Percentiles rank a stretch among this genome's conserved stretches.
phyloP scores from a whole-genome alignment of 1,139 yeast species.

The Magnusiomyces magnusii region DNA sequence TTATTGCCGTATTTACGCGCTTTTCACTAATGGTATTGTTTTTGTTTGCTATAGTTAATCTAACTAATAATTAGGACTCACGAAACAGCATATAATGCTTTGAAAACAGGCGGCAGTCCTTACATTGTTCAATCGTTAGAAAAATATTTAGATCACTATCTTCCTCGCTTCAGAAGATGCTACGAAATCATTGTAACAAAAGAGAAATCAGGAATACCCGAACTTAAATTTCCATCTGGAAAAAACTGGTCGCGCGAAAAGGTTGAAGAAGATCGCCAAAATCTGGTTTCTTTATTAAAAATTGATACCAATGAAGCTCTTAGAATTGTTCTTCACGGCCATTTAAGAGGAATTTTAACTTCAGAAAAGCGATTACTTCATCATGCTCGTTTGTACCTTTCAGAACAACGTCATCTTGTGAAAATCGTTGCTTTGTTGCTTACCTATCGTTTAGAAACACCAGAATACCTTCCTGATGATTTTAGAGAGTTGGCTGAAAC shows the following conservation, averaged over 20 bases:
- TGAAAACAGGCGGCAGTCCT: slow-evolving; percentile 17
- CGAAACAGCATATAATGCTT: slow-evolving; percentile 26
- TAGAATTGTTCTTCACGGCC: slow-evolving; percentile 22
- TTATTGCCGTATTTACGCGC: too few species aligned
- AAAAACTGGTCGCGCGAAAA: slow-evolving; percentile 20
- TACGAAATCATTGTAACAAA: slow-evolving; percentile 18
- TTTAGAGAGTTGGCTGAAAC: slow-evolving; percentile 11
- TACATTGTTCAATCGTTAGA: slow-evolving; percentile 21
- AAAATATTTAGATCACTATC: slow-evolving; percentile 18
- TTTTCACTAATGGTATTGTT: too few species aligned
- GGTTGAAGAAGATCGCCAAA: slow-evolving; percentile 18
- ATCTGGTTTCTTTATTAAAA: slow-evolving; percentile 20
- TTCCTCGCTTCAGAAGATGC: slow-evolving; percentile 20
- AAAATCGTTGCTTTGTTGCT: slow-evolving; percentile 20
- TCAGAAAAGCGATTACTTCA: slow-evolving; percentile 18
- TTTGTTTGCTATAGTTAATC: neutral
- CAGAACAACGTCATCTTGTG: slow-evolving; percentile 23
- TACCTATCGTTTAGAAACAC: slow-evolving; percentile 9
- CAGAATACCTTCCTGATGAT: slow-evolving; percentile 7
- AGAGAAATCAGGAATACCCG: slow-evolving; percentile 12
- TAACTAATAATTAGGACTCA: slow-evolving; percentile 20
- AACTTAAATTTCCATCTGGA: slow-evolving; percentile 11
- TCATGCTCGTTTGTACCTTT: slow-evolving; percentile 21
- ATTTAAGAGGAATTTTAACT: slow-evolving; percentile 19
- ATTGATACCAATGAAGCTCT: slow-evolving; percentile 23